Evolutionary conservation across 2,329 filamentous ascomycete species (phyloP).

Genomic region (Blumeria graminis): DNA sequence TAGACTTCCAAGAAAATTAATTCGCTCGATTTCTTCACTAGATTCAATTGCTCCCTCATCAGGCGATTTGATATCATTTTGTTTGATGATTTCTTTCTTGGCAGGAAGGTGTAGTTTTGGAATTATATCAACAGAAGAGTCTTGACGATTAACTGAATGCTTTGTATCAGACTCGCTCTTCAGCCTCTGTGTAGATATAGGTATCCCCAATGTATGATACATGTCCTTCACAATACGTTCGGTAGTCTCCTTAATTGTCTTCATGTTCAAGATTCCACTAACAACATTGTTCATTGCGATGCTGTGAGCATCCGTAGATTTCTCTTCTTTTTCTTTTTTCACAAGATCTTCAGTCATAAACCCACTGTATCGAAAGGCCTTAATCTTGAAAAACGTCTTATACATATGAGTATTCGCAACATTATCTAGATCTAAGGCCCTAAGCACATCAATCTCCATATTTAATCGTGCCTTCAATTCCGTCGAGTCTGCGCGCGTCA

Average conservation of each 20-base stretch:
- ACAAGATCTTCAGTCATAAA: constrained; percentile 18
- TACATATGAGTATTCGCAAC: constrained; percentile 23
- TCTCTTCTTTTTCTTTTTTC: constrained; percentile 13
- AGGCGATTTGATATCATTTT: constrained; percentile 2
- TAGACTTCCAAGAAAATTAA: constrained; percentile 3
- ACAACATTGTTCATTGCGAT: constrained; percentile 24
- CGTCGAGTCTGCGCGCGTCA: constrained; percentile 25
- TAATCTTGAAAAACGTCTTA: constrained; percentile 25
- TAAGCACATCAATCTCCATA: constrained; percentile 29
- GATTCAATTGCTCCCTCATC: constrained; percentile 6
- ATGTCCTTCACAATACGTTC: constrained; percentile 15
- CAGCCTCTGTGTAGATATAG: constrained; percentile 6
- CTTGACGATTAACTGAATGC: no score
- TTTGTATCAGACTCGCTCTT: constrained; percentile 5
- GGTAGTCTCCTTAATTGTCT: constrained; percentile 25
- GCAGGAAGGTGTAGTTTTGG: neutral
- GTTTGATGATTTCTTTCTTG: constrained; percentile 1
- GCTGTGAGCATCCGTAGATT: constrained; percentile 9
- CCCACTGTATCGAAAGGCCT: constrained; percentile 22
- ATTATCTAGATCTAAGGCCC: constrained; percentile 23
- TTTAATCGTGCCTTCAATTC: constrained; percentile 36
- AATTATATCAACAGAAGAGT: no score
- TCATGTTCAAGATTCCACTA: constrained; percentile 28
- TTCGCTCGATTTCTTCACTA: constrained; percentile 2
- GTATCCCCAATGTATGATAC: constrained; percentile 13